Conservation (phyloP, 495 filamentous ascomycete genomes). For the Ramalina intermedia region DNA sequence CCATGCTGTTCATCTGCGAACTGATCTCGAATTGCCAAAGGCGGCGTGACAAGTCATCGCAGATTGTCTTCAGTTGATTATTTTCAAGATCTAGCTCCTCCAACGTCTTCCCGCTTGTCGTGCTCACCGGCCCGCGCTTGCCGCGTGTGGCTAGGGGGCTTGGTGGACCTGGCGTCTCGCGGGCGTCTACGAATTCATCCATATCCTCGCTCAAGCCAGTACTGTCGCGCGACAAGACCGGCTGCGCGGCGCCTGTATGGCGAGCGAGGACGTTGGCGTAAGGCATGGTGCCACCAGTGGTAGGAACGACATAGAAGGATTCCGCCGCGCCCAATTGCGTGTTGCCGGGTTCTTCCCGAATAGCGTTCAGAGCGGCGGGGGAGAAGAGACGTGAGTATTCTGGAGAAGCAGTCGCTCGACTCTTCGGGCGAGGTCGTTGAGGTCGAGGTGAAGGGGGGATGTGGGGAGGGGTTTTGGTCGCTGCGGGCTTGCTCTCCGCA, state of each 20-base stretch:
- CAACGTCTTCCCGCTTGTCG: conserved; percentile 36
- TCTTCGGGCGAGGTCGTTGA: conserved; percentile 18
- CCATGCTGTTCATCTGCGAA: conserved; percentile 65
- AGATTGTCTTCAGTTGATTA: conserved; percentile 51
- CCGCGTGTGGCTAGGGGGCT: conserved; percentile 31
- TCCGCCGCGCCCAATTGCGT: conserved; percentile 45
- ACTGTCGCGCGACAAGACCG: conserved; percentile 15
- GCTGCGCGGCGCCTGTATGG: conserved; percentile 38
- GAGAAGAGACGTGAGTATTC: conserved; percentile 69
- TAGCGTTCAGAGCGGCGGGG: conserved; percentile 59
- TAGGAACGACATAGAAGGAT: conserved; percentile 90
- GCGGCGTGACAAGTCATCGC: conserved; percentile 64
- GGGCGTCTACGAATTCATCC: conserved; percentile 74
- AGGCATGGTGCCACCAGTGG: conserved; percentile 71
- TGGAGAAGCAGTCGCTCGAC: conserved; percentile 39
- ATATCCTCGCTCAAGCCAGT: conserved; percentile 39
- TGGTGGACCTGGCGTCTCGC: conserved; percentile 44
- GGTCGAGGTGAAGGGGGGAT: conserved; percentile 27
- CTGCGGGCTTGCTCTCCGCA: conserved; percentile 11
- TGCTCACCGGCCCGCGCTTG: not conserved
- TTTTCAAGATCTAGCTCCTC: conserved; percentile 82
- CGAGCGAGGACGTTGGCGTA: conserved; percentile 78
- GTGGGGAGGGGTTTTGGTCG: conserved; percentile 20
- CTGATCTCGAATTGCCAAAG: conserved; percentile 77
- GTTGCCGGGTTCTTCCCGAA: conserved; percentile 35